Percentiles rank a stretch among this genome's conserved stretches.
Conservation (phyloP, 1,284 basidiomycete genomes). For the Cryptococcus sp. region DNA sequence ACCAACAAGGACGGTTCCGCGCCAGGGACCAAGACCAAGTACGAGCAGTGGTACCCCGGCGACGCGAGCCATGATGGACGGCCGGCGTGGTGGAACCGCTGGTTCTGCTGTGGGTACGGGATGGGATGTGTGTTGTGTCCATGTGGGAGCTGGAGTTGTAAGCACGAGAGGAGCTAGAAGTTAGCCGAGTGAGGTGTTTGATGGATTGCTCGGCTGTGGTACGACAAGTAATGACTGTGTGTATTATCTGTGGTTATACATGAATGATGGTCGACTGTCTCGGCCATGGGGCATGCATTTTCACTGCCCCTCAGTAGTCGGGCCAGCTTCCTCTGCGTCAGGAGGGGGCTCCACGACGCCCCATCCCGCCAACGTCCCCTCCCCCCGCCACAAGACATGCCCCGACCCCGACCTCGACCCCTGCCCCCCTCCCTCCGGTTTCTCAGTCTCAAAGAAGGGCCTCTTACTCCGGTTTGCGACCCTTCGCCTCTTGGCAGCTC, state of each 20-base stretch:
- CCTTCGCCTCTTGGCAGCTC: slow-evolving; percentile 16
- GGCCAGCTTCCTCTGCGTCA: too few species aligned
- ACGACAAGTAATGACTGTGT: too few species aligned
- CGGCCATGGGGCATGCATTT: not conserved
- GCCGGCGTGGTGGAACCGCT: slow-evolving; percentile 35
- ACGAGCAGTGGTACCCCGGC: slow-evolving; percentile 34
- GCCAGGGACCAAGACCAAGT: not conserved
- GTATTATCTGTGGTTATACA: too few species aligned
- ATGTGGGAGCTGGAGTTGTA: slow-evolving; percentile 33
- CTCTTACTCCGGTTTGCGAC: slow-evolving; percentile 8
- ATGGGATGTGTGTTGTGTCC: slow-evolving; percentile 33
- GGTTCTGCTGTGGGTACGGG: slow-evolving; percentile 38
- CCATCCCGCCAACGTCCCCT: slow-evolving; percentile 21
- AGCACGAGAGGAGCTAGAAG: slow-evolving; percentile 24
- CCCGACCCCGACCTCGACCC: slow-evolving; percentile 6
- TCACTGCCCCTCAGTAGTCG: not conserved
- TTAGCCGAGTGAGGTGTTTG: not conserved
- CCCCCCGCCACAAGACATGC: slow-evolving; percentile 24
- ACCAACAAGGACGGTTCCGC: too few species aligned
- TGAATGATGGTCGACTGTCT: too few species aligned
- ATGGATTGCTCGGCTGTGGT: not conserved
- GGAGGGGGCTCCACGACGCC: slow-evolving; percentile 1
- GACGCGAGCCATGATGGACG: slow-evolving; percentile 29
- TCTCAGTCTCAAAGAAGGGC: slow-evolving; percentile 30
- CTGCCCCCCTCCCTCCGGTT: not conserved